A percentile compares a stretch with the other conserved stretches of the same genome.
Conservation (phyloP, 305 asterid species). For the Striga hermonthica region DNA sequence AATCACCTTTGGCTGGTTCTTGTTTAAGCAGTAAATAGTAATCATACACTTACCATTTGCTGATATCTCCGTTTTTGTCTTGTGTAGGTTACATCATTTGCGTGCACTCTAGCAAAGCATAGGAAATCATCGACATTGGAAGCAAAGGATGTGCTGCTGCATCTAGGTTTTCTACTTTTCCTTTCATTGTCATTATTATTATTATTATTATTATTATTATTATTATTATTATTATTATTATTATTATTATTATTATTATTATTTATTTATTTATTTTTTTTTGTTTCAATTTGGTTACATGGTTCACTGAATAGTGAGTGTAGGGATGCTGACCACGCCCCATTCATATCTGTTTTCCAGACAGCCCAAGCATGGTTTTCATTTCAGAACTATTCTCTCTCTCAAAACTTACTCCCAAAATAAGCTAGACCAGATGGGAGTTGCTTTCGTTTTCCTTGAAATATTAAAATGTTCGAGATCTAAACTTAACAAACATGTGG, state of each 20-base stretch:
- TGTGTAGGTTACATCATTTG: conserved; percentile 71
- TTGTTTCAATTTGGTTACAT: background rate
- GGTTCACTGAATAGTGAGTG: background rate
- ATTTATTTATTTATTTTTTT: too few relatives aligned
- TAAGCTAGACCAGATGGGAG: background rate
- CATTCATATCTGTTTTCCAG: conserved; percentile 14
- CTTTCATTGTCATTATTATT: background rate
- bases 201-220: too few relatives aligned
- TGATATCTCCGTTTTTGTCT: conserved; percentile 17
- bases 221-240: too few relatives aligned
- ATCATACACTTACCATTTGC: conserved; percentile 15
- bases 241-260: too few relatives aligned
- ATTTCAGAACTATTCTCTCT: background rate
- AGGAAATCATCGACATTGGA: conserved; percentile 88
- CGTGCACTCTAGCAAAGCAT: conserved; percentile 94
- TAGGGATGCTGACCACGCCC: background rate
- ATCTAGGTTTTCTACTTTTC: conserved; percentile 50
- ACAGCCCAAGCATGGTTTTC: background rate
- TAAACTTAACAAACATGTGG: conserved; percentile 5
- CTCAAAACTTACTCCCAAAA: conserved; percentile 5
- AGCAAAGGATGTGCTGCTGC: conserved; percentile 84
- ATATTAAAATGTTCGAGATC: conserved; percentile 10
- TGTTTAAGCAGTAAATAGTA: conserved; percentile 21
- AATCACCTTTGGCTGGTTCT: background rate
- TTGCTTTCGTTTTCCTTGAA: background rate